Conservation (phyloP, 805 yeast genomes). For the Kluyveromyces dobzhanskii region DNA sequence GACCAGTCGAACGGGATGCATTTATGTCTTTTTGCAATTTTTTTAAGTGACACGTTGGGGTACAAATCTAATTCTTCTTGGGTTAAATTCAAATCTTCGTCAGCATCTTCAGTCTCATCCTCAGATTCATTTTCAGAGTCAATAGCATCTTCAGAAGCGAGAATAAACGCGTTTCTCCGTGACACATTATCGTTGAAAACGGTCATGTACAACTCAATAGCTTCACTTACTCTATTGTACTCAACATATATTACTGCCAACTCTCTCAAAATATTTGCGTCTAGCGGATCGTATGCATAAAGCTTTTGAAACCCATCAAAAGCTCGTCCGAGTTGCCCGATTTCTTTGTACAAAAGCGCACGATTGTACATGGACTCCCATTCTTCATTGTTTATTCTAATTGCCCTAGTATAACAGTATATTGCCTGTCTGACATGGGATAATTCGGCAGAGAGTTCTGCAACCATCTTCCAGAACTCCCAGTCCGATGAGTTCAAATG, state of each 20-base stretch:
- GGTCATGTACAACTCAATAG: constrained; percentile 59
- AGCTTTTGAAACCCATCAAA: constrained; percentile 62
- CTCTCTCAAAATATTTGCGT: constrained; percentile 52
- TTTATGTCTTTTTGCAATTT: constrained; percentile 20
- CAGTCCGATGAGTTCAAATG: constrained; percentile 68
- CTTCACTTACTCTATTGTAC: constrained; percentile 56
- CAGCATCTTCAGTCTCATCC: constrained; percentile 13
- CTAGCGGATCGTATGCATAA: constrained; percentile 47
- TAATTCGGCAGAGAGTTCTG: constrained; percentile 52
- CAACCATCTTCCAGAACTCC: constrained; percentile 72
- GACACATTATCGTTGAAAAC: constrained; percentile 52
- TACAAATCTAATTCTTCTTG: constrained; percentile 21
- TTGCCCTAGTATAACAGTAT: constrained; percentile 65
- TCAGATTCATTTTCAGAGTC: constrained; percentile 27
- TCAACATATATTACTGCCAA: constrained; percentile 44
- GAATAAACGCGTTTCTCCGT: constrained; percentile 29
- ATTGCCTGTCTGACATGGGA: constrained; percentile 71
- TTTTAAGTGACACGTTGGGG: constrained; percentile 25
- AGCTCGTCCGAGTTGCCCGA: constrained; percentile 62
- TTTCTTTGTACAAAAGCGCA: constrained; percentile 57
- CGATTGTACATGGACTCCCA: constrained; percentile 54
- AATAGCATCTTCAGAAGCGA: constrained; percentile 25
- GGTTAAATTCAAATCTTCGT: constrained; percentile 12
- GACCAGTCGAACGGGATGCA: constrained; percentile 76
- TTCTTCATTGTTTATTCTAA: constrained; percentile 41